A percentile compares a stretch with the other conserved stretches of the same genome.
Evolutionary conservation across 2,329 filamentous ascomycete species (phyloP).

Genomic region (Exophiala sideris): DNA sequence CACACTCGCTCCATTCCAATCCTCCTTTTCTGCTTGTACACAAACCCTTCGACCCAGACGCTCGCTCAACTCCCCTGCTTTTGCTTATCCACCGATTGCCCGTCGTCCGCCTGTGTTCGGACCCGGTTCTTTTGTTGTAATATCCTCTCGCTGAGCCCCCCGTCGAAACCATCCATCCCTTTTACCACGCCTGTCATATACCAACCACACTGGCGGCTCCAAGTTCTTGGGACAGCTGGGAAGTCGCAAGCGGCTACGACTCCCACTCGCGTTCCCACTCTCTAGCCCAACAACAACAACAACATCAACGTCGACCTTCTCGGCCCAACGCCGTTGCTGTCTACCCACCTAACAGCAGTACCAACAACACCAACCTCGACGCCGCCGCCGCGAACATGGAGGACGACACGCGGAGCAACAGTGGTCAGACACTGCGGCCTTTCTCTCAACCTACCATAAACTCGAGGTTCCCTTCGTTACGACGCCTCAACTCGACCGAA

Average conservation of each 20-base stretch:
- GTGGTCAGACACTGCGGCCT: constrained; percentile 23
- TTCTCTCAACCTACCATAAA: constrained; percentile 26
- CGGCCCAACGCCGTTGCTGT: constrained; percentile 8
- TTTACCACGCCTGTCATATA: constrained; percentile 16
- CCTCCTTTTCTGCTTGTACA: constrained; percentile 13
- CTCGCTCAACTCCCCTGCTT: constrained; percentile 2
- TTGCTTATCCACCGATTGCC: constrained; percentile 4
- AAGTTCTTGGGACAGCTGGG: constrained; percentile 26
- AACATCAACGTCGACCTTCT: constrained; percentile 4
- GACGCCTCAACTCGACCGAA: constrained; percentile 27
- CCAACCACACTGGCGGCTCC: constrained; percentile 19
- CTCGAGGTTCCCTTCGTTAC: constrained; percentile 29
- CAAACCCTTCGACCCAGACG: constrained; percentile 8
- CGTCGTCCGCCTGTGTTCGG: constrained; percentile 1
- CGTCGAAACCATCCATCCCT: not conserved
- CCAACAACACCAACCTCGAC: constrained; percentile 2
- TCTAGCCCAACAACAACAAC: not conserved
- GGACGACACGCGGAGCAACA: constrained; percentile 23
- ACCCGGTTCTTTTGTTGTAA: constrained; percentile 13
- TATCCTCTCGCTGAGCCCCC: constrained; percentile 9
- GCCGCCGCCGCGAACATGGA: constrained; percentile 18
- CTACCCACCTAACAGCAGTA: not conserved
- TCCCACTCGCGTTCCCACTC: constrained; percentile 20
- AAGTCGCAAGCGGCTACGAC: constrained; percentile 27
- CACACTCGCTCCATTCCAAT: constrained; percentile 11